Evolutionary conservation across 129 eudicot species (phyloP), one percentile per base, ranked within the genome.

Genomic region (Centrapalus pauciflorus): DNA sequence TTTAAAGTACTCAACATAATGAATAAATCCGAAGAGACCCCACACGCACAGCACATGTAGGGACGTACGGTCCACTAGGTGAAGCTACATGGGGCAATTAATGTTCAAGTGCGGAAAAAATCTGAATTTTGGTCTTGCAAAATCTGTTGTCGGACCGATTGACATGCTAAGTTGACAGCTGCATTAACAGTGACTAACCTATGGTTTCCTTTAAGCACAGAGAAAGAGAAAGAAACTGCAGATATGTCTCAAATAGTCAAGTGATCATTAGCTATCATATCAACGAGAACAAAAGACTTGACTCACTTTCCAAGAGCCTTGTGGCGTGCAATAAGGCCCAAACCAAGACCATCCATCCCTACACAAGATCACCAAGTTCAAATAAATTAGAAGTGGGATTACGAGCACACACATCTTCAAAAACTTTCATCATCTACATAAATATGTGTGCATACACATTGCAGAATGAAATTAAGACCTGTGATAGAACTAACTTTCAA

Each of bases 341-440:
- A 76, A 60, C 97, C 99, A 72, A 86, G 66, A 61, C 97, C 97
- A 84, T 94, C 97, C 93, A 94, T 86, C 35, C 99, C 97, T 94
- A 67, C 73, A 75, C 14, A 60, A 65, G 49, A 69, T 48, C 25
- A 63, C 67, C 46, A 55, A 52, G 27, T 67, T 9, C 5, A 34
- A 24, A 69, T 56, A 46, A 17, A 71, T 66, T 23, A 43, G 54
- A 71, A 64, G 56, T 57, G 26, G 13, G 67, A 27, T 61, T 25
- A 61, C 14, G 37, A 72, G 28, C 28, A 38, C 55, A 59, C 16
- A 37, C 7, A 67, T 46, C 29, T 37, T 10, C 17, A 33, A 45
- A 56, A 21, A 1, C 11, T 7, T 38, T n/a, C n/a, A 28, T 56
- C 45, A 30, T 26, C 11, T 5, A 66, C 24, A 60, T 28, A 56